A percentile compares a stretch with the other conserved stretches of the same genome.
Conservation (phyloP, 2,329 filamentous ascomycete genomes). For the Tolypocladium guangdongense region DNA sequence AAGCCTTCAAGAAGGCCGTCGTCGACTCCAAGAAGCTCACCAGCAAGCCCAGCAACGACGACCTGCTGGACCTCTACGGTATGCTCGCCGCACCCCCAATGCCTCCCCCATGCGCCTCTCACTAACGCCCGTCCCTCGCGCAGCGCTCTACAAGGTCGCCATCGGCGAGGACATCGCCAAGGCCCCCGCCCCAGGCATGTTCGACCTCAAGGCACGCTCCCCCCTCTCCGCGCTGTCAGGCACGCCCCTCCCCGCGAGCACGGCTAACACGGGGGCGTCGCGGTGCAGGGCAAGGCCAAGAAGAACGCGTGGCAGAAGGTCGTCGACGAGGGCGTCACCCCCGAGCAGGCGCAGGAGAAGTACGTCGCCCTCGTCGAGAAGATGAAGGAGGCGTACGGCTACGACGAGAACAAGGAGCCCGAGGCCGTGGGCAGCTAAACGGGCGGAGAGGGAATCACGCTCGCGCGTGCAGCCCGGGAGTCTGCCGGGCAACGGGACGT, state of each 20-base stretch:
- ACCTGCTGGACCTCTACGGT: conserved; percentile 55
- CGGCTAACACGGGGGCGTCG: no score
- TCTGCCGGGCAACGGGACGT: neutral
- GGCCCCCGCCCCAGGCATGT: conserved; percentile 53
- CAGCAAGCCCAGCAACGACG: conserved; percentile 50
- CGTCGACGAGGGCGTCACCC: conserved; percentile 50
- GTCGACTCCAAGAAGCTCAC: conserved; percentile 57
- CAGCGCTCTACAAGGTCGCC: conserved; percentile 49
- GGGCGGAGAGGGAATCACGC: neutral
- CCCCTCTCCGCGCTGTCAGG: neutral
- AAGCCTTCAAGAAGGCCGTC: conserved; percentile 45
- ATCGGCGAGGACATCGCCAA: conserved; percentile 44
- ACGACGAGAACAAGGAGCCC: conserved; percentile 51
- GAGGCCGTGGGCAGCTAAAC: conserved; percentile 36
- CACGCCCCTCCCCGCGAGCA: neutral
- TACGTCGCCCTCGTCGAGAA: conserved; percentile 66
- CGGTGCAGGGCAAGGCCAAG: conserved; percentile 64
- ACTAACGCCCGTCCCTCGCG: neutral
- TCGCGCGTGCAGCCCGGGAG: neutral
- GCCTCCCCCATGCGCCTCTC: neutral
- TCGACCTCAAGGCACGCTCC: conserved; percentile 51
- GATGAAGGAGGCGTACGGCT: conserved; percentile 61
- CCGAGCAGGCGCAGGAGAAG: conserved; percentile 59
- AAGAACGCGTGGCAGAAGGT: conserved; percentile 64
- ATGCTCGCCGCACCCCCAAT: conserved; percentile 1